Base-by-base conservation (phyloP, 2,329 filamentous ascomycete species). In the Arthrinium phaeospermum region DNA sequence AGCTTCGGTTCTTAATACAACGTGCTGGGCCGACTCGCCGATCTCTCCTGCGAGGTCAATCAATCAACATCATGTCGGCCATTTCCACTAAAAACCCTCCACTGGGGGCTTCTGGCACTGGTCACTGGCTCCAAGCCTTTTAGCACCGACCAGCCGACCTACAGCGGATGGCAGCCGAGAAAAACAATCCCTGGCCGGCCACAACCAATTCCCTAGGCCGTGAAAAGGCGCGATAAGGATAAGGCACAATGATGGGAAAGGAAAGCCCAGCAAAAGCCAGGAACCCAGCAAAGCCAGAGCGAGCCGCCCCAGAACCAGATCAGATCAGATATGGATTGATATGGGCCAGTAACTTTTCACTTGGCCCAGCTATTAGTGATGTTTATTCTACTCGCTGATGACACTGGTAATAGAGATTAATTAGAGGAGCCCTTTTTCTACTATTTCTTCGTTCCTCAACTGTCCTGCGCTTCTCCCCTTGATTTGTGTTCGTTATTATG, bases 151-250 rank as follows among this genome's bases (percentile, higher is more conserved):
- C n/a, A n/a, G 47, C 47, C 47, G n/a, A 51, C 22, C 46, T 49
- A 49, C 46, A 49, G 46, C 46, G 46, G 46, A 49, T 49, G 19
- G 19, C 34, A 34, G 53, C 53, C 30, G 53, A 61, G 53, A 37
- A 22, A 22, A 61, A 37, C 16, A 22, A 61, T 61, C 16, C 53
- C 53, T 49, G 46, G 46, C 46, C 46, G 46, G 46, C 46, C 46
- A 49, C 45, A 34, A 57, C 19, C 13, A 67, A 30, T 41, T 51
- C 34, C 30, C 67, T 57, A 49, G 68, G 68, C 49, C 68, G 49
- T 47, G 47, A 70, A 70, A 70, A 70, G 19, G 68, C 68, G 68
- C 68, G 68, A 70, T 57, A 70, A 70, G 68, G 68, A 70, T 70
- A 70, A 70, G 68, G 34, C 45, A 27, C 68, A 37, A 51, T 61